Base-by-base conservation (phyloP, 106 monocot genomes). In the Dendrobium catenatum region DNA sequence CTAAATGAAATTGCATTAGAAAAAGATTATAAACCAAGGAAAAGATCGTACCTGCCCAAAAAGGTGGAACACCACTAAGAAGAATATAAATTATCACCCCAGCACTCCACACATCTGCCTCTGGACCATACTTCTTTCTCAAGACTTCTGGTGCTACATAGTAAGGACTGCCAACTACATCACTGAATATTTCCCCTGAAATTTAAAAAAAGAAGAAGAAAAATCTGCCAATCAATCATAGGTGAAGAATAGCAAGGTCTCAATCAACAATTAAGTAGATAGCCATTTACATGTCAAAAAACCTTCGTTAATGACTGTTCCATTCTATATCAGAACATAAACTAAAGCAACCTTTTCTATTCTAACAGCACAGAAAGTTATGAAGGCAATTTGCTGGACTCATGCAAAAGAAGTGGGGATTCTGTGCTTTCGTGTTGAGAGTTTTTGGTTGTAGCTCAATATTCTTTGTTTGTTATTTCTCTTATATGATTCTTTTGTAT, bases 71-170 rank as follows among this genome's bases (percentile, higher is more conserved):
- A 42, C 84, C 84, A 77, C 84, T 84, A 80, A 84, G 54, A 55
- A 80, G 80, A 46, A 84, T 84, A 66, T 80, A 84, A 48, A 84
- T 84, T 9, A 84, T 84, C 18, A 84, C 84, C 2, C 84, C 84
- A 22, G 84, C 84, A 76, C 84, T 84, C 84, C 84, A 84, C 41
- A 84, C 84, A 84, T 84, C 84, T 47, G 54, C 76, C 80, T 84
- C 84, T 80, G 64, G 80, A 42, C 84, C 84, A 68, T 84, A 84
- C 13, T 33, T 64, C 66, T 84, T 84, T 80, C 31, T 84, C 26
- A 84, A 74, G 41, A 84, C 84, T 80, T 84, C 84, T 49, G 84
- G 84, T 66, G 84, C 84, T 26, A 84, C 84, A 76, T 84, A 84
- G 68, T 84, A 84, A 22, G 84, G 84, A 68, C 84, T 84, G 16